Base-by-base conservation (phyloP, 257 asterid genomes). In the Solanum chmielewskii region DNA sequence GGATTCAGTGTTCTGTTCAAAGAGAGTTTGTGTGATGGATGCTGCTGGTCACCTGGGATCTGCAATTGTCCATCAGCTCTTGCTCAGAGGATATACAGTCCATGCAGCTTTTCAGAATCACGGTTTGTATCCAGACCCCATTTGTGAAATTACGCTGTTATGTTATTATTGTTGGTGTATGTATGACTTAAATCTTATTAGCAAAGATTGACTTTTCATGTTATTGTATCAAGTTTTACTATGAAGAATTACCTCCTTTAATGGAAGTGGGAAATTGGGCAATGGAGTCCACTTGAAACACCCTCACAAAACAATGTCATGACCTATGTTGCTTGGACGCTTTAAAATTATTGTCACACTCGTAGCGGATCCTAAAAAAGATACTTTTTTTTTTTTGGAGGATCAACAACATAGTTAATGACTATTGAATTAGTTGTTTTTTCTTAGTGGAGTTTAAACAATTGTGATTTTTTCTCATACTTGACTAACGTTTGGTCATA, bases 21-120 rank as follows among this genome's bases (percentile, higher is more conserved):
- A 89, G 73, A 90, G 93, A 0, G 97, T 97, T 1, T 97, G 99
- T 83, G 99, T 97, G 4, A 97, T 97, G 99, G 99, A 96, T 83
- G 98, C 98, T 5, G 90, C 98, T 1, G 98, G 98, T 11, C 92
- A 90, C 1, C 77, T 97, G 10, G 99, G 99, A 84, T 89, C 98
- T 8, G 90, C 93, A 77, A 94, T 97, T 70, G 98, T 97, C 86
- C 91, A 88, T 83, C 92, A 93, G 75, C 96, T 97, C 31, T 90
- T 97, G 83, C 93, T 86, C 73, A 89, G 95, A 74, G 99, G 98
- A 35, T 97, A 96, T 89, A 89, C 94, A 84, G 99, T 96, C 14
- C 99, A 97, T 89, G 99, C 99, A 77, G 98, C 99, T 80, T 84
- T 95, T 60, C 92, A 92, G 89, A 87, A 89, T 73, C 95, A 83